Evolutionary conservation across 768 basidiomycete genomes (phyloP), one percentile per base, ranked within the genome.

Genomic region (Suillus subluteus): DNA sequence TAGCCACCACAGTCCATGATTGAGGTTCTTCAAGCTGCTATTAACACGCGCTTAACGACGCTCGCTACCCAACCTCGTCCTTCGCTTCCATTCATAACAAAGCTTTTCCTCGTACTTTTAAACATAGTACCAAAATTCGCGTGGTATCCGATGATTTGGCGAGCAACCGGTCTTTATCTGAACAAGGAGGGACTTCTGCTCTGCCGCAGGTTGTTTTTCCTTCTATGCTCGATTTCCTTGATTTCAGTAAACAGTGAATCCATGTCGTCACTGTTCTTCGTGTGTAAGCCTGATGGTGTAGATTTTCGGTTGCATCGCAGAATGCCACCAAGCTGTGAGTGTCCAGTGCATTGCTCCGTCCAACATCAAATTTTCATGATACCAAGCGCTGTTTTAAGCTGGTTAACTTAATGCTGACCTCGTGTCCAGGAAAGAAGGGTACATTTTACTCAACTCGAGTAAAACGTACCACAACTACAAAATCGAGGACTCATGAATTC

Each of bases 391-490:
- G 69, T 11, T 78, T 79, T 35, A 73, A 72, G 13, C 78, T 97
- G 13, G 96, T 96, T 23, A 98, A 98, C 76, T 79, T 99, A 23
- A 84, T 91, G 62, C 77, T 99, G 40, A 94, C 92, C 6, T 95
- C 93, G 6, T 98, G 97, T 80, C 96, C 96, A 3, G 96, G 96
- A 5, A 99, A 99, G 79, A 95, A 98, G 84, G 90, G 91, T 90
- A 37, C 12, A 76, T 66, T 26, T 46, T 64, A 58, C 63, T n/a
- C 18, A 11, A n/a, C n/a, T n/a, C n/a, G n/a, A n/a, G n/a, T n/a
- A n/a, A n/a, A n/a, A n/a, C n/a, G n/a, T n/a, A n/a, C n/a, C n/a
- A n/a, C n/a, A n/a, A n/a, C n/a, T n/a, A n/a, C n/a, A n/a, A n/a
- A n/a, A n/a, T n/a, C n/a, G n/a, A n/a, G n/a, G n/a, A n/a, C n/a